Base-by-base conservation (phyloP, 345 rosid species). In the Rhizophora apiculata region DNA sequence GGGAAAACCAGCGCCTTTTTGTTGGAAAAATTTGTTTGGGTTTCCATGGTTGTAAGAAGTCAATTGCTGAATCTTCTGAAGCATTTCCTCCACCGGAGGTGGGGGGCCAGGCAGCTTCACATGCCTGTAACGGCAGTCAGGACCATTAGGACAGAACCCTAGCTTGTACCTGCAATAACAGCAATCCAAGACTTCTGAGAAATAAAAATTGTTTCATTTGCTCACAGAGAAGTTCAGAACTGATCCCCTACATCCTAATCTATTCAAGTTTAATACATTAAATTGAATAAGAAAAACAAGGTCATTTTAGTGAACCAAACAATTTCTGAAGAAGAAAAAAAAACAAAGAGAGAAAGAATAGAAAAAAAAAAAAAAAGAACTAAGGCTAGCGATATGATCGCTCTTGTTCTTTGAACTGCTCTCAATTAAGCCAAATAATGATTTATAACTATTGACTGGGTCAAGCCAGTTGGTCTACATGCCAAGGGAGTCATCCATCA, bases 131-230 rank as follows among this genome's bases (percentile, higher is more conserved):
- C 98, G 86, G 72, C 98, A 96, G 67, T 92, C 98, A 54, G 95
- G 88, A 81, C 98, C 99, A 83, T 92, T 92, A 51, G 99, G 99
- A 80, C 99, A 92, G 80, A 96, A 96, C 16, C 99, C 99, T 55
- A 92, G 76, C 87, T 96, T 96, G 82, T 89, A 96, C 99, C 98
- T 96, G 75, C 68, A 80, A 69, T 59, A 34, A 64, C 21, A 65
- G 20, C 61, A 65, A 6, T 24, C 26, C 60, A 56, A 43, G 49
- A 43, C 49, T 43, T 43, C 49, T 43, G 49, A 11, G 49, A 43
- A 13, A 43, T 43, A 9, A 43, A 43, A 43, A 11, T 43, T 39
- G 3, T 39, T 39, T 39, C 16, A 39, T 39, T 43, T 43, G 48
- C 16, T 43, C 48, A 11, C 16, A 43, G 48, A 43, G 4, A 43